Evolutionary conservation across 495 filamentous ascomycete genomes (phyloP).

Genomic region (Penicillium cinerascens): DNA sequence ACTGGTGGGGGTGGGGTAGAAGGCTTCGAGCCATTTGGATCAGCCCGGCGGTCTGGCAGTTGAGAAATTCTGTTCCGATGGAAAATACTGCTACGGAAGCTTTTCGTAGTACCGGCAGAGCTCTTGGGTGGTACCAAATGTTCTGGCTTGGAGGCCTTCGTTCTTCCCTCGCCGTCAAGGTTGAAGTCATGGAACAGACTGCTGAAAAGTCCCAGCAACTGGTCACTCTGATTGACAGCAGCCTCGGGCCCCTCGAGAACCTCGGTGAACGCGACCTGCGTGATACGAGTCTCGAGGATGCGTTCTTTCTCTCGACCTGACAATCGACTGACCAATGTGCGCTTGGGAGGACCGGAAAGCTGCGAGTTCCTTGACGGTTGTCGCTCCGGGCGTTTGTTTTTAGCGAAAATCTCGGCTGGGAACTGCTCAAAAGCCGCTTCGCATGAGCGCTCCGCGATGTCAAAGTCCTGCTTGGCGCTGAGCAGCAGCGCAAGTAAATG

Average conservation of each 20-base stretch:
- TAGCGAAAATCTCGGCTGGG: slow-evolving; percentile 52
- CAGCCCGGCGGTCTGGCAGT: slow-evolving; percentile 28
- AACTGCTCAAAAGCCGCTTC: slow-evolving; percentile 90
- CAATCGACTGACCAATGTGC: slow-evolving; percentile 66
- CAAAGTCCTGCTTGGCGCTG: slow-evolving; percentile 81
- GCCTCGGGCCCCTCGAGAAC: slow-evolving; percentile 73
- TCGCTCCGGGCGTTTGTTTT: slow-evolving; percentile 37
- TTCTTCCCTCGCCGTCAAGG: slow-evolving; percentile 24
- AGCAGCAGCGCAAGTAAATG: slow-evolving; percentile 83
- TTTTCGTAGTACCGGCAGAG: slow-evolving; percentile 67
- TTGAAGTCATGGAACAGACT: slow-evolving; percentile 65
- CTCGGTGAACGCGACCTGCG: slow-evolving; percentile 81
- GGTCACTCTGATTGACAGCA: slow-evolving; percentile 78
- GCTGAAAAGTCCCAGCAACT: slow-evolving; percentile 77
- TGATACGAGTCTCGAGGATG: slow-evolving; percentile 90
- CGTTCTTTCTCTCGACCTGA: slow-evolving; percentile 72
- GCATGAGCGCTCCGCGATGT: slow-evolving; percentile 72
- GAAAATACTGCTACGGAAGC: slow-evolving; percentile 72
- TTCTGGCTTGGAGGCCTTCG: slow-evolving; percentile 18
- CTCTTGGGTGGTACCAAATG: slow-evolving; percentile 60
- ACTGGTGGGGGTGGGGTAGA: slow-evolving; percentile 17
- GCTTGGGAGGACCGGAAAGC: slow-evolving; percentile 28
- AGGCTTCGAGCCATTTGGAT: slow-evolving; percentile 9
- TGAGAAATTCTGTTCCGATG: slow-evolving; percentile 47
- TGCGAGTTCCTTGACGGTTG: slow-evolving; percentile 29